Percentiles rank a stretch among this genome's conserved stretches.
phyloP scores from a whole-genome alignment of 257 asterid species.

The Solanum corneliomulleri region DNA sequence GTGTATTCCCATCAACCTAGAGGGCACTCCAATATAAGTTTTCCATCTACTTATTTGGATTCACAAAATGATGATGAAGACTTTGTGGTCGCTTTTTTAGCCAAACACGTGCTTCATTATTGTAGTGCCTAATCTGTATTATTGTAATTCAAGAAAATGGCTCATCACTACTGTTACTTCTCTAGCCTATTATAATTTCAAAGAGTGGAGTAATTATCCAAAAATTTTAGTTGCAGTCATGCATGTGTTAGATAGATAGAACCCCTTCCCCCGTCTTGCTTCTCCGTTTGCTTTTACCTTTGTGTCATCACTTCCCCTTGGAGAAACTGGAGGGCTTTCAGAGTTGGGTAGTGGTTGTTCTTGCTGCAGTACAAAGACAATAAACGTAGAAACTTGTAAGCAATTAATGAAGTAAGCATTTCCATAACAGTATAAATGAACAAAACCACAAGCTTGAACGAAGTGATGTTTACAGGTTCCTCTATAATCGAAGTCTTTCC shows the following conservation, averaged over 20 bases:
- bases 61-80: neutral
- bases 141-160: neutral
- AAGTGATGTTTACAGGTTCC: slow-evolving; percentile 11
- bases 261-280: neutral
- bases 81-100: neutral
- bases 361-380: slow-evolving; percentile 16
- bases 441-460: neutral
- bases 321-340: slow-evolving; percentile 56
- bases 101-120: neutral
- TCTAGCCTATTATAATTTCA: neutral
- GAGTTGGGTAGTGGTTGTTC: slow-evolving; percentile 22
- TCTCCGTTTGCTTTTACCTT: slow-evolving; percentile 27
- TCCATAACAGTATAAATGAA: neutral
- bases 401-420: neutral
- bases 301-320: slow-evolving; percentile 52
- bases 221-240: neutral
- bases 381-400: neutral
- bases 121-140: neutral
- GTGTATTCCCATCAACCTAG: neutral
- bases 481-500: slow-evolving; percentile 7
- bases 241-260: neutral
- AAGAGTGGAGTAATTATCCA: neutral
- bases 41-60: neutral
- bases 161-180: neutral
- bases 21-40: neutral